Evolutionary conservation across 2,329 filamentous ascomycete genomes (phyloP).

Genomic region (Colletotrichum neosansevieriae): DNA sequence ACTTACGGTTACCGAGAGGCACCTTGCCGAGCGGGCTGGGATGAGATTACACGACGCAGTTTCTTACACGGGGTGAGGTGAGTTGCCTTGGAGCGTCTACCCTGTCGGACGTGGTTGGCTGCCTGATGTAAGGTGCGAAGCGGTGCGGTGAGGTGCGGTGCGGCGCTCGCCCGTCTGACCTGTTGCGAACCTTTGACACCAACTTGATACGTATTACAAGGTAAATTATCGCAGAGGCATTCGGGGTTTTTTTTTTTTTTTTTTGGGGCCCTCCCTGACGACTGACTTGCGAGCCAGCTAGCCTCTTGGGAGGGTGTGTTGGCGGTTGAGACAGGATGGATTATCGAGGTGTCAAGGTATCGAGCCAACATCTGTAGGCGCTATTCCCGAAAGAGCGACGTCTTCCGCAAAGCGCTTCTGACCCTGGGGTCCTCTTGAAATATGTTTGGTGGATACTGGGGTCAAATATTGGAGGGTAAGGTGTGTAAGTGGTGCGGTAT

Average conservation of each 20-base stretch:
- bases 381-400: conserved; percentile 26
- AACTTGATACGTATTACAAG: conserved; percentile 31
- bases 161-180: conserved; percentile 15
- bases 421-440: conserved; percentile 4
- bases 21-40: conserved; percentile 13
- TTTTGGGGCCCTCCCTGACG: no score
- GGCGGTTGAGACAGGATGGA: conserved; percentile 22
- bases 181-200: conserved; percentile 14
- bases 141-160: background rate
- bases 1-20: conserved; percentile 19
- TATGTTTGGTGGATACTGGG: background rate
- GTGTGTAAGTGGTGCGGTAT: background rate
- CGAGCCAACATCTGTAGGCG: conserved; percentile 18
- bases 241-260: background rate
- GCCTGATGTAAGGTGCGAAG: conserved; percentile 13
- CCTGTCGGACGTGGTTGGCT: conserved; percentile 1
- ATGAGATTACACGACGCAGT: background rate
- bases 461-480: conserved; percentile 18
- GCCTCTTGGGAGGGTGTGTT: conserved; percentile 12
- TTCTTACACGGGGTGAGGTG: background rate
- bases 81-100: background rate
- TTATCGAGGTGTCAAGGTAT: conserved; percentile 13
- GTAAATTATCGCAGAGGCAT: conserved; percentile 28
- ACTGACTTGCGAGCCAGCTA: conserved; percentile 12
- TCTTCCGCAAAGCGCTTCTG: conserved; percentile 6